These are phyloP conservation scores for Stephanodiscus triporus DNA, from an alignment of 108 stramenopile genomes.

Conservation along the genomic window DNA sequence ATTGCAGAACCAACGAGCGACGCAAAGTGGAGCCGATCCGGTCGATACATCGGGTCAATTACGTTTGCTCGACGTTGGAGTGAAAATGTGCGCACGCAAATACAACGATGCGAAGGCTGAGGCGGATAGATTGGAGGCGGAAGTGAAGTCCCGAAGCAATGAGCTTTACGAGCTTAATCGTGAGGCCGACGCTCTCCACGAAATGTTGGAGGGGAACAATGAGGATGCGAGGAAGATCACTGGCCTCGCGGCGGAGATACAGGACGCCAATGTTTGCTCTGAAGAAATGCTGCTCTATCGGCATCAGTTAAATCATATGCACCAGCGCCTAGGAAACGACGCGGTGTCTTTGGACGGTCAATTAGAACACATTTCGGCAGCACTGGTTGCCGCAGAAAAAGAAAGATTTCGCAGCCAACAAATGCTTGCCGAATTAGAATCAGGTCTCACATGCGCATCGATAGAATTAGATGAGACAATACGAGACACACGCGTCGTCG, in stretches of 20 bases:
- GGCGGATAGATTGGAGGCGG: conserved; percentile 54
- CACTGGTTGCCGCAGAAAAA: conserved; percentile 41
- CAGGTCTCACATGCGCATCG: conserved; percentile 36
- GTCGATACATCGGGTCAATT: conserved; percentile 42
- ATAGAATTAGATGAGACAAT: conserved; percentile 47
- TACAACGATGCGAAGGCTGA: conserved; percentile 68
- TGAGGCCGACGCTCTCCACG: conserved; percentile 62
- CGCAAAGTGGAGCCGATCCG: conserved; percentile 26
- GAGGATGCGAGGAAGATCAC: conserved; percentile 54
- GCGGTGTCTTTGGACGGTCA: conserved; percentile 66
- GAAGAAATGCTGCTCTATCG: conserved; percentile 63
- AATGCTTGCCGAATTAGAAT: conserved; percentile 57
- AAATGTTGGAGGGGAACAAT: conserved; percentile 66
- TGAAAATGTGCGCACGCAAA: conserved; percentile 59
- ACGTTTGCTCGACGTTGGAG: conserved; percentile 50
- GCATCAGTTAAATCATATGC: conserved; percentile 70
- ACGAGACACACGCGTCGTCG: conserved; percentile 33
- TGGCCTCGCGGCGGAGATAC: conserved; percentile 54
- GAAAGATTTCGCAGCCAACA: conserved; percentile 44
- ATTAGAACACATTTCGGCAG: conserved; percentile 65
- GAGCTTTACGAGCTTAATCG: conserved; percentile 56
- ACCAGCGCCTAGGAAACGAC: conserved; percentile 56
- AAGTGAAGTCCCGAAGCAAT: conserved; percentile 51
- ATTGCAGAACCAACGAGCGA: conserved; percentile 39
- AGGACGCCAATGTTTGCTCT: conserved; percentile 51